Conservation (phyloP, 2,329 filamentous ascomycete species). For the Botrytis elliptica region DNA sequence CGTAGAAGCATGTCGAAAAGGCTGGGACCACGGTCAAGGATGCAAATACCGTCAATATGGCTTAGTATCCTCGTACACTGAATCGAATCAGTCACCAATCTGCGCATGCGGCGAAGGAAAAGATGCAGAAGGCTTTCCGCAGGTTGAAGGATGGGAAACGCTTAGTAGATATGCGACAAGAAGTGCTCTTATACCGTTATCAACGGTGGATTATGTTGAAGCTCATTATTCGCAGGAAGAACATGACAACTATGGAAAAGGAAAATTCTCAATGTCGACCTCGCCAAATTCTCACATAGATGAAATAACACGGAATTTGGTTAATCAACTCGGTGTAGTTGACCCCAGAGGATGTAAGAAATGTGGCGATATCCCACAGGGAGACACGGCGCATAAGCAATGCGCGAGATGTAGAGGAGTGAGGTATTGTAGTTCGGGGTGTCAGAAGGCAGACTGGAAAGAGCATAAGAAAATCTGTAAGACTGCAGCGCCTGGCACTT, state of each 20-base stretch:
- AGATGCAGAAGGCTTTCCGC: not conserved
- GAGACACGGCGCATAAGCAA: not conserved
- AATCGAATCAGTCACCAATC: not conserved
- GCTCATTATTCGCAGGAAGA: not conserved
- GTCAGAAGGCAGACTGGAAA: constrained; percentile 13
- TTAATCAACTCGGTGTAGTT: too few species aligned
- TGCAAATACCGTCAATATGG: constrained; percentile 2
- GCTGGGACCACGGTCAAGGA: constrained; percentile 15
- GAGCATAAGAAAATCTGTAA: constrained; percentile 8
- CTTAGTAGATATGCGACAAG: not conserved
- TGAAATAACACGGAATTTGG: not conserved
- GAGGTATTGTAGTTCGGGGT: not conserved
- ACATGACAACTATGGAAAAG: too few species aligned
- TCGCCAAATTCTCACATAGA: not conserved
- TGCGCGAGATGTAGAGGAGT: not conserved
- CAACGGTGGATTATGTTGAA: not conserved
- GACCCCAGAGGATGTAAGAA: not conserved
- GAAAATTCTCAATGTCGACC: too few species aligned
- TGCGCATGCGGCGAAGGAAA: not conserved
- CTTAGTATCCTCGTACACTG: not conserved
- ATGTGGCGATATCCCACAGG: not conserved
- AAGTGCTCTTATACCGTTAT: not conserved
- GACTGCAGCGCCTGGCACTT: not conserved
- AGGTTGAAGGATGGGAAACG: not conserved
- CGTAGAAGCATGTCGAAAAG: constrained; percentile 22